phyloP scores from a whole-genome alignment of 2,329 filamentous ascomycete species.

The Pleurostoma richardsiae region DNA sequence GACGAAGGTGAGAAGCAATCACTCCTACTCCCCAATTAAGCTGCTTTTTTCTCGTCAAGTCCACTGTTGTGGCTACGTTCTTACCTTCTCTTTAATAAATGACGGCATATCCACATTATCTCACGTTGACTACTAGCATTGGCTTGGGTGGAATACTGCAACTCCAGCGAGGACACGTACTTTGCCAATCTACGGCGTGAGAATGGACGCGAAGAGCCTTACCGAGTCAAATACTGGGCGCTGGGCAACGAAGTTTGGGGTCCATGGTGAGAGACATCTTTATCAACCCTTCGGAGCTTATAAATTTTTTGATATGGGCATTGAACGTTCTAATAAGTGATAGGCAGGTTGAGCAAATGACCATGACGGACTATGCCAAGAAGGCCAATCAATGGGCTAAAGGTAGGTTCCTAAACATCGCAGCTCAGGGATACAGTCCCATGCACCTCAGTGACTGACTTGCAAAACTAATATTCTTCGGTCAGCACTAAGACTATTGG shows the following conservation, averaged over 20 bases:
- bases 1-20: conserved; percentile 33
- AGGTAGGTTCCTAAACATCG: no score
- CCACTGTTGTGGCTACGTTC: not conserved
- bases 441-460: no score
- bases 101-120: no score
- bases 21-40: no score
- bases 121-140: conserved; percentile 29
- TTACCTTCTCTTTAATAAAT: no score
- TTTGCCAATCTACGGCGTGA: conserved; percentile 74
- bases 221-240: conserved; percentile 80
- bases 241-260: conserved; percentile 72
- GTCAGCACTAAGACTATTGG: conserved; percentile 56
- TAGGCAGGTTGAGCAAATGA: conserved; percentile 60
- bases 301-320: not conserved
- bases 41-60: not conserved
- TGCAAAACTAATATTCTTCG: no score
- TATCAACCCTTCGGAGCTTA: no score
- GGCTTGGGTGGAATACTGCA: conserved; percentile 82
- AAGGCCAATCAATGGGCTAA: conserved; percentile 68
- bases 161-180: conserved; percentile 67
- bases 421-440: no score
- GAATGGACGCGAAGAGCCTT: conserved; percentile 71
- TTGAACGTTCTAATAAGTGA: not conserved
- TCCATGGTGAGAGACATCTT: conserved; percentile 31
- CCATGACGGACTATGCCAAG: conserved; percentile 63